Evolutionary conservation across 2,329 filamentous ascomycete genomes (phyloP).

Genomic region (Plenodomus lindquistii): DNA sequence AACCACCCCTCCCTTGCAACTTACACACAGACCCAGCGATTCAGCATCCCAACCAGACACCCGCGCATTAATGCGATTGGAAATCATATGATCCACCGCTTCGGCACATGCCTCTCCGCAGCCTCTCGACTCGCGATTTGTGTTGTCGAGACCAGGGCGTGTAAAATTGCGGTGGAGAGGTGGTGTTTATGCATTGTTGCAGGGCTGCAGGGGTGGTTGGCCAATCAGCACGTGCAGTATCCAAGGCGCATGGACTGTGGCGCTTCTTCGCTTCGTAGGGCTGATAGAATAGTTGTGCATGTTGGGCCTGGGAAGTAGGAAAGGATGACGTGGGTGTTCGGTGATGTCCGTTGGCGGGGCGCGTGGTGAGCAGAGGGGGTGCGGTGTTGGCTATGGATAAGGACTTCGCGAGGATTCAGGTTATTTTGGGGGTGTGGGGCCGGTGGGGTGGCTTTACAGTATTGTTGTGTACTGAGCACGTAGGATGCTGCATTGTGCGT

Average conservation of each 20-base stretch:
- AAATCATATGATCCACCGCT: neutral
- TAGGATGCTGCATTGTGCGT: neutral
- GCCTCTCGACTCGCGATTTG: too few relatives aligned
- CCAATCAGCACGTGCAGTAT: constrained; percentile 7
- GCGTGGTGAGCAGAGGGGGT: neutral
- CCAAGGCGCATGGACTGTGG: constrained; percentile 6
- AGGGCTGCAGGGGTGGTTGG: constrained; percentile 4
- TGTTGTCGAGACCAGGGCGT: too few relatives aligned
- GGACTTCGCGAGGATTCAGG: neutral
- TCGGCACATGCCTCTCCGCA: neutral
- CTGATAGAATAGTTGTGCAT: constrained; percentile 10
- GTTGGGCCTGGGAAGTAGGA: constrained; percentile 2
- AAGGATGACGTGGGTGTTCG: neutral
- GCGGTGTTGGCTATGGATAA: neutral
- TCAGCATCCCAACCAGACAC: neutral
- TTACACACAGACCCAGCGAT: neutral
- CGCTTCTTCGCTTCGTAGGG: constrained; percentile 8
- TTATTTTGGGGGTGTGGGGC: neutral
- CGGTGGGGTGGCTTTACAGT: neutral
- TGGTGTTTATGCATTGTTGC: constrained; percentile 7
- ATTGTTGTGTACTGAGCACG: neutral
- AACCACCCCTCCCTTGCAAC: neutral
- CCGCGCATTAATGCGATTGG: neutral
- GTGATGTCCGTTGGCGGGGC: neutral
- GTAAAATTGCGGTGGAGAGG: neutral